Percentiles rank a stretch among this genome's conserved stretches.
Conservation (phyloP, 1,284 basidiomycete species). For the Naganishia sp. region DNA sequence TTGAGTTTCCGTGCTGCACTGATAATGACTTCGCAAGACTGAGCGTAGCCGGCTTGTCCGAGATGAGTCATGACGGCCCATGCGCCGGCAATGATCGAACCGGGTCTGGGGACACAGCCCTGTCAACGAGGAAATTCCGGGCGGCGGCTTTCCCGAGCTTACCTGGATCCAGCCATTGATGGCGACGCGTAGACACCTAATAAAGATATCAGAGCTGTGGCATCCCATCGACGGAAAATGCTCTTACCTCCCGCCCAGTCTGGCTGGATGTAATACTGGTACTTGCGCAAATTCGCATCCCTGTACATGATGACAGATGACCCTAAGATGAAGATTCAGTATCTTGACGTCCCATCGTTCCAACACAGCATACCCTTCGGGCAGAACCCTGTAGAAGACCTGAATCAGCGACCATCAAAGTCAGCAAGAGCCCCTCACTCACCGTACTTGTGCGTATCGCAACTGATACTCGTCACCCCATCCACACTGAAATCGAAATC, state of each 20-base stretch:
- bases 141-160: constrained; percentile 36
- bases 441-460: constrained; percentile 84
- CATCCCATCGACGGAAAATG: background rate
- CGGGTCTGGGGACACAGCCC: constrained; percentile 60
- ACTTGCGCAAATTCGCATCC: constrained; percentile 66
- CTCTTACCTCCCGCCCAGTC: constrained; percentile 66
- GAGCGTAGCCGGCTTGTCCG: constrained; percentile 88
- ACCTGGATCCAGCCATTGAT: constrained; percentile 85
- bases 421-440: constrained; percentile 32
- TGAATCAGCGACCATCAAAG: constrained; percentile 3
- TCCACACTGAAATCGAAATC: constrained; percentile 83
- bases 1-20: constrained; percentile 51
- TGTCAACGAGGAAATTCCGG: constrained; percentile 12
- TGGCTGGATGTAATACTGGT: constrained; percentile 82
- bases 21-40: constrained; percentile 83
- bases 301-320: constrained; percentile 94
- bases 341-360: too few species aligned
- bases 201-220: constrained; percentile 36
- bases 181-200: constrained; percentile 81
- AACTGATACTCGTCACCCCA: constrained; percentile 86
- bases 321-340: constrained; percentile 57
- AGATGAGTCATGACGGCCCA: constrained; percentile 96
- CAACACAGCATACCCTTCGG: constrained; percentile 60
- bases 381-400: constrained; percentile 43
- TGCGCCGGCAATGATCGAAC: constrained; percentile 87